Conservation (phyloP, 2,329 filamentous ascomycete genomes). For the Sphaerulina populicola region DNA sequence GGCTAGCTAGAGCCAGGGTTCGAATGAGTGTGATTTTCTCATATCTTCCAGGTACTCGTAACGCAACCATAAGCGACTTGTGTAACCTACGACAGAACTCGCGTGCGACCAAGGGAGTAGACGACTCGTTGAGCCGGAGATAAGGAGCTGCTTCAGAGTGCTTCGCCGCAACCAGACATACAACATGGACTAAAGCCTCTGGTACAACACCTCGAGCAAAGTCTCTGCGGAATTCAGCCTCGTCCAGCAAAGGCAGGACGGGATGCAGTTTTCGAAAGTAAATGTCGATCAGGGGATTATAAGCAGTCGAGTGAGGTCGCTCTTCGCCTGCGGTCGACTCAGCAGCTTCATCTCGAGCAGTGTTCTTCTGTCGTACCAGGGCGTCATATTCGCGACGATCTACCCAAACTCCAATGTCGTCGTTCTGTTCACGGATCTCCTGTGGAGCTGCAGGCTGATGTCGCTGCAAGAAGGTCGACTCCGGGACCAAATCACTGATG, state of each 20-base stretch:
- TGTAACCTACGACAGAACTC: slow-evolving; percentile 42
- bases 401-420: slow-evolving; percentile 33
- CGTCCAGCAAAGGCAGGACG: slow-evolving; percentile 41
- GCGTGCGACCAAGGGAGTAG: slow-evolving; percentile 33
- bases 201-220: slow-evolving; percentile 33
- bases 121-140: slow-evolving; percentile 33
- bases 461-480: slow-evolving; percentile 40
- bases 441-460: slow-evolving; percentile 21
- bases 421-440: slow-evolving; percentile 16
- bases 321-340: slow-evolving; percentile 12
- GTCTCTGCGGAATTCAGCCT: slow-evolving; percentile 35
- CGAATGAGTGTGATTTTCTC: slow-evolving; percentile 43
- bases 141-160: slow-evolving; percentile 38
- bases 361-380: slow-evolving; percentile 24
- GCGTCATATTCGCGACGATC: slow-evolving; percentile 30
- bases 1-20: slow-evolving; percentile 40
- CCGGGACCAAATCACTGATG: slow-evolving; percentile 38
- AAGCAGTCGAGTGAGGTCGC: slow-evolving; percentile 30
- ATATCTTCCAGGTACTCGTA: slow-evolving; percentile 37
- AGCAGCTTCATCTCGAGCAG: slow-evolving; percentile 4
- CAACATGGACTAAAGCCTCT: slow-evolving; percentile 38
- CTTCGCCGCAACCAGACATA: slow-evolving; percentile 44
- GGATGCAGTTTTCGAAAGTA: slow-evolving; percentile 43
- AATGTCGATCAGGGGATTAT: slow-evolving; percentile 38
- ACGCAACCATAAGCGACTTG: slow-evolving; percentile 35